Evolutionary conservation across 192 early-diverging fungal genomes (phyloP), one percentile per base, ranked within the genome.

Genomic region (Linnemannia hyalina): DNA sequence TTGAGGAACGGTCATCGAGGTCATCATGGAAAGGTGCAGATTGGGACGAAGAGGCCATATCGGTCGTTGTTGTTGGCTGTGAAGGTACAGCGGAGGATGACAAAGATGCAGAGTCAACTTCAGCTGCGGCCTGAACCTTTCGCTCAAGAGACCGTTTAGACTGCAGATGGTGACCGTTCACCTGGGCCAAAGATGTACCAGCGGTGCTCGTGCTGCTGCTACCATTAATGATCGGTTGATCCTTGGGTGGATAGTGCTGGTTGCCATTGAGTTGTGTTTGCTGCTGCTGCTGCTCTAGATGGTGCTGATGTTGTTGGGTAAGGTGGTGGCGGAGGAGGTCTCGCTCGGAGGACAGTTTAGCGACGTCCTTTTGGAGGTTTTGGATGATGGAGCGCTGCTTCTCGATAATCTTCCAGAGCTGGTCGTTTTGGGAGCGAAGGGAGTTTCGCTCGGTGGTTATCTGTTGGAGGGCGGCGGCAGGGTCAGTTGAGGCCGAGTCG

Each of bases 361-460:
- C 80, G 36, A 91, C 75, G 41, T 93, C 91, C 55, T 94, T 93
- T 90, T 97, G 96, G 74, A 98, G 90, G 72, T 97, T 94, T 75
- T 96, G 94, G 74, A 98, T 97, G 74, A 97, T 95, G 60, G 91
- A 83, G 70, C 96, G 90, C 89, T 98, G 97, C 75, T 96, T 95
- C 82, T 98, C 97, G 80, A 97, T 96, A 75, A 97, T 95, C 85
- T 95, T 95, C 95, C 97, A 97, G 36, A 98, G 91, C 76, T 95
- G 94, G 42, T 95, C 95, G 74, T 97, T 97, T 84, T 98, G 96
- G 42, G 89, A 88, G 65, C 94, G 93, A 74, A 96, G 92, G 9
- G 93, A 90, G 79, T 96, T 93, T 69, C 96, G 91, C 71, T 95
- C 93, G 40, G 90, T 87, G 32, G 91, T 87, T 68, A 92, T 57